Evolutionary conservation across 2,329 filamentous ascomycete species (phyloP).

Genomic region (Teratosphaeria pseudoeucalypti): DNA sequence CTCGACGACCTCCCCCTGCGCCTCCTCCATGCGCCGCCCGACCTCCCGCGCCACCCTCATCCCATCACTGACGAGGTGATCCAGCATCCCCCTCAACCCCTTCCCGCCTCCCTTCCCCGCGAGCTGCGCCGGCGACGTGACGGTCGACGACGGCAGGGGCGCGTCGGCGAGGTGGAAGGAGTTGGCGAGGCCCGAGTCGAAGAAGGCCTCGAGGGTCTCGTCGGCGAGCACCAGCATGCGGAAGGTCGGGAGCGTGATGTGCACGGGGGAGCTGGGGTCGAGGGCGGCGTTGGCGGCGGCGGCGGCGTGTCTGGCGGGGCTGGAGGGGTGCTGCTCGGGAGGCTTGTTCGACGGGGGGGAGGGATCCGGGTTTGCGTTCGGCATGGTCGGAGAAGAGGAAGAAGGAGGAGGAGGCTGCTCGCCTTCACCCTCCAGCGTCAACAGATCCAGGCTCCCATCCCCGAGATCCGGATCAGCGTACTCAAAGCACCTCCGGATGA

Average conservation of each 20-base stretch:
- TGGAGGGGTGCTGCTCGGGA: conserved; percentile 7
- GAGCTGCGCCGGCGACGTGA: conserved; percentile 29
- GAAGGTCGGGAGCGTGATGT: conserved; percentile 95
- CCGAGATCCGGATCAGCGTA: conserved; percentile 77
- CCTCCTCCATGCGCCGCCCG: conserved; percentile 85
- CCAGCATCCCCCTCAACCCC: conserved; percentile 80
- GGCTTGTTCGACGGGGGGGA: conserved; percentile 19
- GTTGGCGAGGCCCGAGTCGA: conserved; percentile 87
- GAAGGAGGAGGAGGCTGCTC: neutral
- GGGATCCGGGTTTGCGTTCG: conserved; percentile 15
- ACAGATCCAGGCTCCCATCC: conserved; percentile 53
- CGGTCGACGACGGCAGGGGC: conserved; percentile 37
- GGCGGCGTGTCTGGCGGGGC: conserved; percentile 38
- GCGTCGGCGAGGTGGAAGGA: conserved; percentile 79
- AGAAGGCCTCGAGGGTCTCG: conserved; percentile 91
- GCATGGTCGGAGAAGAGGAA: neutral
- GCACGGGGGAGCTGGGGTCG: conserved; percentile 82
- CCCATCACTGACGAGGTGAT: conserved; percentile 95
- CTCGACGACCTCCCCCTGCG: conserved; percentile 60
- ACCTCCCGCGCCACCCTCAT: conserved; percentile 95
- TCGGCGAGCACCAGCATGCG: conserved; percentile 97
- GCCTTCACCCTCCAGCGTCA: conserved; percentile 47
- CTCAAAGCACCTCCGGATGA: conserved; percentile 93
- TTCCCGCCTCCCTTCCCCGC: conserved; percentile 50
- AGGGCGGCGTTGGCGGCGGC: conserved; percentile 82